phyloP scores from a whole-genome alignment of 768 basidiomycete species.

The Trichaptum fuscoviolaceum region DNA sequence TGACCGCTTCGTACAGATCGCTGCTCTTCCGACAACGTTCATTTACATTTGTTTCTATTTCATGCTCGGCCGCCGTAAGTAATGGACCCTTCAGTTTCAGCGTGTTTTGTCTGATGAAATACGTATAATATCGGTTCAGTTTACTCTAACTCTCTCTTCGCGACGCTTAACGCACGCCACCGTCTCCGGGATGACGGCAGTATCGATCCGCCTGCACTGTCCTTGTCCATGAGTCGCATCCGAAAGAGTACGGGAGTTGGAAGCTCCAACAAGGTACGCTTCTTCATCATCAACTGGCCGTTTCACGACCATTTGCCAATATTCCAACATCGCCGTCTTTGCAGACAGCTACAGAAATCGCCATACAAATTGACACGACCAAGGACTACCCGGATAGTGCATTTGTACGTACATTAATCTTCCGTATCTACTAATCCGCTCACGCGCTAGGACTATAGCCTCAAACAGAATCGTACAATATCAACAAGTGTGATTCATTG shows the following conservation, averaged over 20 bases:
- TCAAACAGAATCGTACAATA: not conserved
- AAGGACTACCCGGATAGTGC: slow-evolving; percentile 30
- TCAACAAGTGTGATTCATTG: not conserved
- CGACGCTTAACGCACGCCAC: slow-evolving; percentile 44
- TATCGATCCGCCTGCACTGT: not conserved
- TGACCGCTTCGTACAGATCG: slow-evolving; percentile 28
- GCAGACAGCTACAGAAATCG: slow-evolving; percentile 44
- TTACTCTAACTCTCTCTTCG: slow-evolving; percentile 51
- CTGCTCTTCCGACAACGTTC: slow-evolving; percentile 42
- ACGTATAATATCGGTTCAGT: slow-evolving; percentile 26
- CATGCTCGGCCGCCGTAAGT: slow-evolving; percentile 44
- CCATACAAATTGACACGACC: slow-evolving; percentile 62
- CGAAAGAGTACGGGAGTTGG: slow-evolving; percentile 1
- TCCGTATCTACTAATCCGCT: not conserved
- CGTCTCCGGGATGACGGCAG: slow-evolving; percentile 10
- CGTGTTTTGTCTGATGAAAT: not conserved
- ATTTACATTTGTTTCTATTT: slow-evolving; percentile 59
- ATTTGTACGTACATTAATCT: not conserved
- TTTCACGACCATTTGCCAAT: slow-evolving; percentile 35
- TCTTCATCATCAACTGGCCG: slow-evolving; percentile 39
- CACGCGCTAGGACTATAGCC: not conserved
- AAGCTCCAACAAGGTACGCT: not conserved
- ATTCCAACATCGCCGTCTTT: slow-evolving; percentile 9
- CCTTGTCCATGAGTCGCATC: not conserved
- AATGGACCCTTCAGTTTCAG: slow-evolving; percentile 8